Conservation (phyloP, 2,329 filamentous ascomycete species). For the Monosporascus sp. region DNA sequence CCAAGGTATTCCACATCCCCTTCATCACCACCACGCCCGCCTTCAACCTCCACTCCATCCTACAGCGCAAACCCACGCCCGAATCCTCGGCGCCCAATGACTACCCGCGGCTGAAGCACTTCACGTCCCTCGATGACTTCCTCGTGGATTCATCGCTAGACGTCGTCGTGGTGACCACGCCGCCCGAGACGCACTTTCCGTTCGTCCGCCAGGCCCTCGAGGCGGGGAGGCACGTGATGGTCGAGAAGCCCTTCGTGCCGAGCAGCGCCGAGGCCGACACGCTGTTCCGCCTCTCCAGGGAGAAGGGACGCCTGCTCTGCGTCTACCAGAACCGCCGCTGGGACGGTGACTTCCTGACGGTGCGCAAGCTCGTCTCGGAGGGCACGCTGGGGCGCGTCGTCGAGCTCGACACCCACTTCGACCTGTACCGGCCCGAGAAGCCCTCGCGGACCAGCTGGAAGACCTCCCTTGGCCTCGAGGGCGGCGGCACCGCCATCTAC, state of each 20-base stretch:
- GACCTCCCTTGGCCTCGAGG: conserved; percentile 49
- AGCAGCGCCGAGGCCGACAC: conserved; percentile 62
- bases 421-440: conserved; percentile 61
- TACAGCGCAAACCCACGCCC: conserved; percentile 65
- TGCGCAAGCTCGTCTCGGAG: conserved; percentile 56
- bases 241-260: conserved; percentile 80
- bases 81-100: conserved; percentile 64
- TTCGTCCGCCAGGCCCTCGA: conserved; percentile 62
- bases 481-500: conserved; percentile 65
- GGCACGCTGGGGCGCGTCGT: conserved; percentile 64
- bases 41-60: conserved; percentile 67
- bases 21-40: conserved; percentile 62
- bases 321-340: conserved; percentile 76
- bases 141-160: conserved; percentile 62
- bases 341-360: conserved; percentile 72
- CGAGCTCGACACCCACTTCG: conserved; percentile 78
- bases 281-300: conserved; percentile 52
- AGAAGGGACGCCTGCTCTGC: conserved; percentile 49
- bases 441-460: conserved; percentile 59
- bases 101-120: conserved; percentile 60
- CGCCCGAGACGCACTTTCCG: conserved; percentile 65
- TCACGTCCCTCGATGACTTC: conserved; percentile 56
- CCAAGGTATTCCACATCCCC: conserved; percentile 82
- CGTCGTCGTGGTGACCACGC: conserved; percentile 66
- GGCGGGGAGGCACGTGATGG: conserved; percentile 71